These are phyloP conservation scores for Fusarium sp. DNA, from an alignment of 2,329 filamentous ascomycete genomes.

Conservation along the genomic window DNA sequence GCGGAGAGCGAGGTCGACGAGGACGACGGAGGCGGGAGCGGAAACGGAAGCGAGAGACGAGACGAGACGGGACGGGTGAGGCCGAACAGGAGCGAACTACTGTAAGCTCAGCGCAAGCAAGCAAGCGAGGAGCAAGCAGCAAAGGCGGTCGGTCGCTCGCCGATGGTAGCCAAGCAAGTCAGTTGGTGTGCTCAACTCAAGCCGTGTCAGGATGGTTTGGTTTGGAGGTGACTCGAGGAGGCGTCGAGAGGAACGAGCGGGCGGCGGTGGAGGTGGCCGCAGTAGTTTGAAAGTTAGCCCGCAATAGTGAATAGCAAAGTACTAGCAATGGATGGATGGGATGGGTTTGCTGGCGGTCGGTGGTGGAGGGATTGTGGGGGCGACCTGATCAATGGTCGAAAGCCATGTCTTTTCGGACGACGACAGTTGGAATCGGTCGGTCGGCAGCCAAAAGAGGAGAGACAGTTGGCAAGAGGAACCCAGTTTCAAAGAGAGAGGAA, in stretches of 20 bases:
- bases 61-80: slow-evolving; percentile 13
- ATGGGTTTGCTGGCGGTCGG: slow-evolving; percentile 18
- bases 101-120: slow-evolving; percentile 14
- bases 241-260: slow-evolving; percentile 38
- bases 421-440: not conserved
- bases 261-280: slow-evolving; percentile 40
- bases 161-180: slow-evolving; percentile 19
- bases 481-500: not conserved
- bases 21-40: slow-evolving; percentile 17
- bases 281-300: slow-evolving; percentile 27
- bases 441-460: not conserved
- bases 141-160: slow-evolving; percentile 31
- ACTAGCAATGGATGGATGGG: slow-evolving; percentile 2
- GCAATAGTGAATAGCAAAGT: slow-evolving; percentile 33
- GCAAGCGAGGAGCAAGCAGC: slow-evolving; percentile 19
- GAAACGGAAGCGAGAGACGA: not conserved
- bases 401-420: slow-evolving; percentile 32
- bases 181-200: slow-evolving; percentile 32
- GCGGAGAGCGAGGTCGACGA: slow-evolving; percentile 26
- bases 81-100: slow-evolving; percentile 10
- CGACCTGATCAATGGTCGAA: slow-evolving; percentile 32
- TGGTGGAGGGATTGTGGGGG: slow-evolving; percentile 36
- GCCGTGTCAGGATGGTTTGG: slow-evolving; percentile 27
- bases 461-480: not conserved
- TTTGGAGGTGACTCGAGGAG: slow-evolving; percentile 37